Evolutionary conservation across 129 eudicot species (phyloP), one percentile per base, ranked within the genome.

Genomic region (Arctium minus): DNA sequence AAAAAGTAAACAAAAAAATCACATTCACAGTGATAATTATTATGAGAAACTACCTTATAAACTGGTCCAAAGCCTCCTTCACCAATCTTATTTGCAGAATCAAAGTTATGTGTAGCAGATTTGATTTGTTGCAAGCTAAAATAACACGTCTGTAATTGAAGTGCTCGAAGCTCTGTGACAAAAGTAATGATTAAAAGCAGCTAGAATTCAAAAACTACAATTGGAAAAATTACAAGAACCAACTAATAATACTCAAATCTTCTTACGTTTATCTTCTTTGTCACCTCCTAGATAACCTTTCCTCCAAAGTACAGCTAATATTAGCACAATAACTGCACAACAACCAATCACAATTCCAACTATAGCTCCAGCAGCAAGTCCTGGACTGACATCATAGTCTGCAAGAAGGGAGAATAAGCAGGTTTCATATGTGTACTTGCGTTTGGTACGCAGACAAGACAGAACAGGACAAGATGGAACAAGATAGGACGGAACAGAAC

Each of bases 1-100:
- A 27, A 37, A 70, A 76, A 44, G 65, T 30, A 72, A 73, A 78
- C 1, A 8, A 9, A 46, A 15, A 18, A 9, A 64, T 35, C 60
- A 17, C 22, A 6, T 74, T 30, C 17, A 5, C 1, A 1, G 50
- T 39, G 1, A 36, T 71, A 29, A 53, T 30, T 35, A 60, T 6
- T 38, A 22, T 15, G 11, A 80, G 33, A 27, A 71, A 74, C 39
- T 75, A 90, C 98, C 97, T 94, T 94, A 85, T 89, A 94, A 30
- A 94, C 98, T 1, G 98, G 97, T 27, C 98, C 98, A 82, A 94
- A 94, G 30, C 98, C 98, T 64, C 97, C 98, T 89, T 94, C 98
- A 39, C 98, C 97, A 27, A 94, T 92, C 88, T 92, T 94, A 68
- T 92, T 92, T 72, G 87, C 86, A 76, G 79, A 77, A 74, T 89